Percentiles rank a stretch among this genome's conserved stretches.
Evolutionary conservation across 345 rosid genomes (phyloP).

Genomic region (Eucalyptus cloeziana): DNA sequence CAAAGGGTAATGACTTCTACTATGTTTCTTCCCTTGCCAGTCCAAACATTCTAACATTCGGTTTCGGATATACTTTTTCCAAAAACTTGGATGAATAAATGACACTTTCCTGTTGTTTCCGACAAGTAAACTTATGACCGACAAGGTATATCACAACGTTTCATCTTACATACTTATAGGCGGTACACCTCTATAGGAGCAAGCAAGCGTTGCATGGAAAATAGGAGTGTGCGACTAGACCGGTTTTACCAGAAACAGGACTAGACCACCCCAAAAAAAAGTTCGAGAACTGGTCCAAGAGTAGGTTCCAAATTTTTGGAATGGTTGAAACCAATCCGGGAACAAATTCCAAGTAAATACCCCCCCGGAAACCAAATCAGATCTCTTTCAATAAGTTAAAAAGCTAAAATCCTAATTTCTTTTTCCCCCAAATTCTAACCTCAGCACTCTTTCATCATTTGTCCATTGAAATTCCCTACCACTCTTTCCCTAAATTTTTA

Average conservation of each 20-base stretch:
- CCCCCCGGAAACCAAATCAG: no score
- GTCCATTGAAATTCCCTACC: no score
- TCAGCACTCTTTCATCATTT: no score
- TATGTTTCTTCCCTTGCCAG: not conserved
- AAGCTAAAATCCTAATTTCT: no score
- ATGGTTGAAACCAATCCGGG: no score
- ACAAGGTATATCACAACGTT: not conserved
- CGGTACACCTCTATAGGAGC: not conserved
- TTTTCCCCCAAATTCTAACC: no score
- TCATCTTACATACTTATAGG: not conserved
- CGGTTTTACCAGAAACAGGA: fast-evolving
- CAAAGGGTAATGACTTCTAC: not conserved
- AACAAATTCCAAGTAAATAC: no score
- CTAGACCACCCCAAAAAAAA: no score
- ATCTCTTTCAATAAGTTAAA: no score
- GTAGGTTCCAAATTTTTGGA: no score
- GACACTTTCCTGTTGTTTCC: not conserved
- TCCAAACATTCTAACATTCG: not conserved
- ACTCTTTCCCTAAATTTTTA: no score
- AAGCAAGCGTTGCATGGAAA: not conserved
- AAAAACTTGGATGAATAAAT: not conserved
- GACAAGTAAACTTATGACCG: not conserved
- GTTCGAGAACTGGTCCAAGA: no score
- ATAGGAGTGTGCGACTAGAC: not conserved
- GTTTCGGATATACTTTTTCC: not conserved